Base-by-base conservation (phyloP, 371 early-diverging fungal species). In the Apophysomyces variabilis region DNA sequence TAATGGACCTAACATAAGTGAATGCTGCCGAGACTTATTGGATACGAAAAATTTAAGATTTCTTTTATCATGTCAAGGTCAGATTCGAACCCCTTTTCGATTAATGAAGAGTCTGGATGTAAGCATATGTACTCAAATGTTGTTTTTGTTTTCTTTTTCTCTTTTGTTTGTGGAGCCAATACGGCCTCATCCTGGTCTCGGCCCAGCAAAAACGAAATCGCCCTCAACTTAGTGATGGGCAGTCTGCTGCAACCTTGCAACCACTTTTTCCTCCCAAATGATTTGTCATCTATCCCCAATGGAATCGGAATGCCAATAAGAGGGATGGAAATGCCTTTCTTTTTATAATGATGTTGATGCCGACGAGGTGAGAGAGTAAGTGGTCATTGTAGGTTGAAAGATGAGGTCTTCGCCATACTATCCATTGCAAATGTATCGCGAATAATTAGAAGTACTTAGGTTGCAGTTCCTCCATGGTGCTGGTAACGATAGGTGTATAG, bases 331-430 rank as follows among this genome's bases (percentile, higher is more conserved):
- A 21, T 16, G 21, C 21, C 21, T 50, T 50, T 41, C 41, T 21
- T 50, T 50, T 50, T 50, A 50, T 50, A 50, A 50, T 50, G 54
- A 50, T 50, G 54, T 18, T 50, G 54, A 50, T 50, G 54, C 21
- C 54, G 54, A 50, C 54, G 21, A 50, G 54, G n/a, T 50, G 54
- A 50, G 54, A 50, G 54, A 50, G 21, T 26, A 50, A 21, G 54
- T 50, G 54, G 21, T 50, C 54, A 50, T 50, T 50, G 54, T 21
- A 50, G 54, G 54, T 21, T 21, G 54, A 18, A 26, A 26, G n/a
- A 26, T 50, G 21, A 50, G 54, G 54, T 21, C 54, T 50, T 16
- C 21, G 54, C 54, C 54, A 50, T 50, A 50, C 54, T 50, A 50
- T 21, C 54, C 54, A n/a, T 50, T 50, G 54, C 21, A 50, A 4